Evolutionary conservation across 495 filamentous ascomycete species (phyloP).

Genomic region (Aspergillus ellipticus): DNA sequence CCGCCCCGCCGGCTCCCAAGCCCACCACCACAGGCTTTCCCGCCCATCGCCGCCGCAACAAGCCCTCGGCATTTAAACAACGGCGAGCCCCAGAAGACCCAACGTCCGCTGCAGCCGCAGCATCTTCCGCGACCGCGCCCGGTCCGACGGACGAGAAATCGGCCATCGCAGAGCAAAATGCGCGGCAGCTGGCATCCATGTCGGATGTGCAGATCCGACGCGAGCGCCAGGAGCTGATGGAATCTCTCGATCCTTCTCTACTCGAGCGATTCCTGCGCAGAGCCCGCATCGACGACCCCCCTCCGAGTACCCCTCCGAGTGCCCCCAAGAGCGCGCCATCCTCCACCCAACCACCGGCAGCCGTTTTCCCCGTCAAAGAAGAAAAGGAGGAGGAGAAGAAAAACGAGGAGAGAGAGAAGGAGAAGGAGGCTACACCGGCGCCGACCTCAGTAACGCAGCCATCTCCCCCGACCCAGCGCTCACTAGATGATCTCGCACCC

Average conservation of each 20-base stretch:
- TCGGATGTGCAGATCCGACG: conserved; percentile 73
- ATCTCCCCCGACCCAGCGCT: neutral
- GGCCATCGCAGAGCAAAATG: conserved; percentile 79
- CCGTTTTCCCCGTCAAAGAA: neutral
- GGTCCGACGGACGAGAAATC: conserved; percentile 49
- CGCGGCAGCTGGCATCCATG: conserved; percentile 70
- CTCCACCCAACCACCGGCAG: neutral
- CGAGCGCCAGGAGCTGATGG: conserved; percentile 71
- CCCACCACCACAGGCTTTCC: conserved; percentile 76
- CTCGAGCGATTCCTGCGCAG: conserved; percentile 73
- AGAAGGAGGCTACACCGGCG: too few relatives aligned
- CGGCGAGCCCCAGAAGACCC: conserved; percentile 38
- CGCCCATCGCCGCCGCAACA: conserved; percentile 72
- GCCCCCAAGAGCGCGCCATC: neutral
- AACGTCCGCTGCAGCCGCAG: neutral
- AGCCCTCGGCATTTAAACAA: conserved; percentile 73
- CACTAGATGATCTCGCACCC: conserved; percentile 36
- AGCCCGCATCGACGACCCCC: conserved; percentile 70
- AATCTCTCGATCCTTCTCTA: conserved; percentile 61
- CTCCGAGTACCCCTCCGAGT: too few relatives aligned
- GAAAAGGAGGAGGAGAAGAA: neutral
- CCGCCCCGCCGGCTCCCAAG: conserved; percentile 56
- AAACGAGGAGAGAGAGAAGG: too few relatives aligned
- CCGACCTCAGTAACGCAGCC: conserved; percentile 5
- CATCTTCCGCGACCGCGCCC: neutral